Percentiles rank a stretch among this genome's conserved stretches.
phyloP scores from a whole-genome alignment of 73 alveolate genomes.

The Durusdinium trenchii region DNA sequence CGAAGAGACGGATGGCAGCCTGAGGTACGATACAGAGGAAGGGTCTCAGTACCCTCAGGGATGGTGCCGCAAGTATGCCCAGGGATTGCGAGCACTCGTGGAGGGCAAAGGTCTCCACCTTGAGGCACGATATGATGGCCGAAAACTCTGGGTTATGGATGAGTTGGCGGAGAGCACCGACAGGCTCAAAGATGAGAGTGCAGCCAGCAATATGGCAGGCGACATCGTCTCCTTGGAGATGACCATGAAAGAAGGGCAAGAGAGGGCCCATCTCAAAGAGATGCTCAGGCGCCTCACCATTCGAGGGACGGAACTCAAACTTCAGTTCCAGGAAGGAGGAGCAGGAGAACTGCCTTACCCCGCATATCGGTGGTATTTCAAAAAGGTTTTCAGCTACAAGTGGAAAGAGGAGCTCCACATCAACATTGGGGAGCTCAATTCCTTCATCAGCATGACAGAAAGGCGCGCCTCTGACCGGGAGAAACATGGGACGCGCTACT shows the following conservation, averaged over 20 bases:
- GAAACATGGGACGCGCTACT: background rate
- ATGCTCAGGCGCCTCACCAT: background rate
- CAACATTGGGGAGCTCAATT: background rate
- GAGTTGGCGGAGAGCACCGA: background rate
- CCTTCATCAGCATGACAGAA: background rate
- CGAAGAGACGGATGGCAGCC: background rate
- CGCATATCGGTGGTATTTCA: background rate
- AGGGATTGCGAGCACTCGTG: background rate
- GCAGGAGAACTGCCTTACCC: constrained; percentile 1
- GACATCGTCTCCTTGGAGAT: background rate
- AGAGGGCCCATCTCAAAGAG: background rate
- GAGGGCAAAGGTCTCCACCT: background rate
- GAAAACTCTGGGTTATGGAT: background rate
- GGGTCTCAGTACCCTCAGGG: background rate
- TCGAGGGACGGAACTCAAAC: background rate
- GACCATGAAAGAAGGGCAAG: background rate
- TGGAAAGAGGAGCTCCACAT: constrained; percentile 21
- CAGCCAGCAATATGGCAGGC: background rate
- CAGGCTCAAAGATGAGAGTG: background rate
- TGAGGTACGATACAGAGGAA: background rate
- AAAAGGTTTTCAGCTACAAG: background rate
- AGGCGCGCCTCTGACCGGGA: background rate
- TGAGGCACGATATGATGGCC: background rate
- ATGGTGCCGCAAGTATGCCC: background rate
- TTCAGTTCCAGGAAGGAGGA: background rate